Evolutionary conservation across 2,329 filamentous ascomycete genomes (phyloP).

Genomic region (Coniochaeta sp.): DNA sequence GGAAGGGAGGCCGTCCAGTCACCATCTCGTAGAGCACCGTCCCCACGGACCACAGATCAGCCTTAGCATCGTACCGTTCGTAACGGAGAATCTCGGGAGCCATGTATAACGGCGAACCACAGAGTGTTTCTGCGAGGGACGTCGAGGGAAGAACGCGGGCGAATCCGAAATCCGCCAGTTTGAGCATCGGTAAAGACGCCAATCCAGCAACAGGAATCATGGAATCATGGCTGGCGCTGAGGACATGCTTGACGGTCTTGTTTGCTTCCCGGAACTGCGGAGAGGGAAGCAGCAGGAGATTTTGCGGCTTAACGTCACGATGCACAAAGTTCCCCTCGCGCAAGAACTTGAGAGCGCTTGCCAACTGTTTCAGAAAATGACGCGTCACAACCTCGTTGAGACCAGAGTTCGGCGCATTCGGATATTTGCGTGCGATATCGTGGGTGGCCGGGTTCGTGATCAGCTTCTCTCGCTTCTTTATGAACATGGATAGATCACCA

Average conservation of each 20-base stretch:
- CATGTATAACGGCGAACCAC: conserved; percentile 97
- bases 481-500: conserved; percentile 89
- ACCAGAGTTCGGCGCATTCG: conserved; percentile 73
- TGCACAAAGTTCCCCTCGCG: conserved; percentile 83
- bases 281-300: conserved; percentile 82
- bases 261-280: conserved; percentile 58
- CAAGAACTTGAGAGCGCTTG: conserved; percentile 85
- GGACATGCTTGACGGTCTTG: conserved; percentile 59
- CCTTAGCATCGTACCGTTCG: conserved; percentile 94
- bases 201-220: conserved; percentile 75
- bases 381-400: conserved; percentile 93
- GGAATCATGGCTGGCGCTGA: conserved; percentile 70
- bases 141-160: conserved; percentile 85
- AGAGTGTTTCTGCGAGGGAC: conserved; percentile 89
- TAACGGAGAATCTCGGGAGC: conserved; percentile 95
- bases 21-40: conserved; percentile 96
- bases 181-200: conserved; percentile 84
- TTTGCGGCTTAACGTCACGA: conserved; percentile 96
- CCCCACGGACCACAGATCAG: conserved; percentile 95
- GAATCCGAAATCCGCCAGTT: conserved; percentile 98
- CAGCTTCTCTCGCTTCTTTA: conserved; percentile 84
- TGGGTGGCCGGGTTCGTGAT: conserved; percentile 71
- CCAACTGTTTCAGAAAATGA: conserved; percentile 92
- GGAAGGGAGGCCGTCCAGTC: conserved; percentile 81
- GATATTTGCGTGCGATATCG: conserved; percentile 91